Evolutionary conservation across 2,329 filamentous ascomycete genomes (phyloP), one percentile per base, ranked within the genome.

Genomic region (Pseudogymnoascus sp.): DNA sequence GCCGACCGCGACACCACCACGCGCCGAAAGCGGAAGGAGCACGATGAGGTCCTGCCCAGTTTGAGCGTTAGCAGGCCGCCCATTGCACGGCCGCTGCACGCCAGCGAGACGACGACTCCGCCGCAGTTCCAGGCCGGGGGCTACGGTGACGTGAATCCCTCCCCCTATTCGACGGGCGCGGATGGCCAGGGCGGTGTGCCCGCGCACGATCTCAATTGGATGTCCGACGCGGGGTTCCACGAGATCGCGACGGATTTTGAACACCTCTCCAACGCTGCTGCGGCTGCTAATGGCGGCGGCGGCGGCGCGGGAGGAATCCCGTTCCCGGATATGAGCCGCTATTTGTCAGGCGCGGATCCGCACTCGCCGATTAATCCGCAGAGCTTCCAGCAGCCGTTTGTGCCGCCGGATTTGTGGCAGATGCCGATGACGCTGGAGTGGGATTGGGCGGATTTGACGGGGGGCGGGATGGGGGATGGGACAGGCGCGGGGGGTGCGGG

Each of bases 381-480:
- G 11, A 71, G 80, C 16, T 92, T 93, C 72, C 88, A 93, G 70
- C 90, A 96, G 68, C 93, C 93, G 0, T 88, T 96, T 70, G 85
- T 97, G 21, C 93, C 95, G 4, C 91, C 93, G 70, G 95, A 97
- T 76, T 76, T 97, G 26, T 99, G 95, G 86, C 89, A 93, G 74
- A 87, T 97, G 84, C 93, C 93, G 1, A 96, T 96, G 87, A 96
- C 91, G 2, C 82, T 97, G 21, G 93, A 97, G 73, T 97, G 93
- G 92, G 91, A 89, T 68, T 90, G 86, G 87, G 84, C 84, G 1
- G 85, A 87, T 73, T 86, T 87, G 80, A 86, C 82, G 33, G 84
- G 84, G n/a, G 85, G 84, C 19, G 19, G 40, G 16, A 8, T 24
- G 40, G 19, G 40, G 24, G 24, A 24, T 24, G 24, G 24, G 24